These are phyloP conservation scores for Tylopilus sp. DNA, from an alignment of 1,284 basidiomycete species.

Conservation along the genomic window DNA sequence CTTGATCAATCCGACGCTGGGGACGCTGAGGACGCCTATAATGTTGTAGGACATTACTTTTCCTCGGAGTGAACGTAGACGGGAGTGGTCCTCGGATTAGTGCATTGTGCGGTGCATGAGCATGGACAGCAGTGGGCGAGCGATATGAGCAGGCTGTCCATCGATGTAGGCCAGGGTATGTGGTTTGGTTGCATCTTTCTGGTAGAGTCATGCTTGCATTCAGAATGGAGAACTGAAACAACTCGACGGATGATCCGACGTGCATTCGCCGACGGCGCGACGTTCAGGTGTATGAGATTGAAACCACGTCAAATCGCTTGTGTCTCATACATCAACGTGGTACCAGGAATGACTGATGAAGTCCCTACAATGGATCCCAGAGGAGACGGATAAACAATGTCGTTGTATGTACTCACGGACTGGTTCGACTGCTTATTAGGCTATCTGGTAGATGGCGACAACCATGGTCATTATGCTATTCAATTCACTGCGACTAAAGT, in stretches of 20 bases:
- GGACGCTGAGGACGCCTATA: conserved; percentile 52
- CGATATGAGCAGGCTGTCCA: conserved; percentile 70
- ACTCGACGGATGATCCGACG: conserved; percentile 5
- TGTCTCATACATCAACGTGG: background rate
- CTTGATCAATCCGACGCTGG: conserved; percentile 67
- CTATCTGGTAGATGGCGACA: too few relatives aligned
- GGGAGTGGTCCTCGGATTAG: conserved; percentile 51
- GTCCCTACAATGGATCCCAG: conserved; percentile 34
- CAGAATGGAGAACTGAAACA: background rate
- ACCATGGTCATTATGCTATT: too few relatives aligned
- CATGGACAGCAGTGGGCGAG: conserved; percentile 53
- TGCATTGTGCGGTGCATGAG: conserved; percentile 59
- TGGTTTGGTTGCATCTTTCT: background rate
- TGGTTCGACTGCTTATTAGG: too few relatives aligned
- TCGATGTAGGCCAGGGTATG: conserved; percentile 62
- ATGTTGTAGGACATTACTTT: conserved; percentile 66
- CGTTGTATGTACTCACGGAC: conserved; percentile 11
- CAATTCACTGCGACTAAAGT: too few relatives aligned
- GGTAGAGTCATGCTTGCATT: conserved; percentile 7
- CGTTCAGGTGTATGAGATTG: conserved; percentile 7
- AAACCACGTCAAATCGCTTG: background rate
- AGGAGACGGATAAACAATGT: conserved; percentile 15
- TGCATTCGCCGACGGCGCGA: background rate
- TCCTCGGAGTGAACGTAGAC: conserved; percentile 48
- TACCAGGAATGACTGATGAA: conserved; percentile 35